phyloP scores from a whole-genome alignment of 768 basidiomycete species.

The Auricularia auricula-judae region DNA sequence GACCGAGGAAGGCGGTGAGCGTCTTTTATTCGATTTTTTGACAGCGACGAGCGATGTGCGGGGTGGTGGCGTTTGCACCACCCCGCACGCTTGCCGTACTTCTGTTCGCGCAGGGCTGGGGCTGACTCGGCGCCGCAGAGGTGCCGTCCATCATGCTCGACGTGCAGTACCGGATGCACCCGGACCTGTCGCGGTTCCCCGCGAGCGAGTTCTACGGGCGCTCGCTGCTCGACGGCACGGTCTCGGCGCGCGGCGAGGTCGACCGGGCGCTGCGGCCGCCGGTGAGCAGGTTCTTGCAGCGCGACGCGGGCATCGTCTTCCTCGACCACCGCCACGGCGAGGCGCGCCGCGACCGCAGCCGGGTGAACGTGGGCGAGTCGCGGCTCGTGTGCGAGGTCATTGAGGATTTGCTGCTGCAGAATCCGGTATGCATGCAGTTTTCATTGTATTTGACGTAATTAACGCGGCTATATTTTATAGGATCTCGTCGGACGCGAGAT shows the following conservation, averaged over 20 bases:
- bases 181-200: constrained; percentile 79
- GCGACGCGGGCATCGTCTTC: constrained; percentile 54
- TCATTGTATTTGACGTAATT: not conserved
- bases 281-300: constrained; percentile 37
- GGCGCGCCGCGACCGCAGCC: constrained; percentile 53
- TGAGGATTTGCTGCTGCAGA: constrained; percentile 68
- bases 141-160: constrained; percentile 90
- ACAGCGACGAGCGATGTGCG: too few relatives aligned
- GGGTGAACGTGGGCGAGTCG: constrained; percentile 69
- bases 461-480: constrained; percentile 16
- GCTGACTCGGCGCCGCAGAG: constrained; percentile 26
- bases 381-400: constrained; percentile 68
- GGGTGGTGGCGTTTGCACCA: too few relatives aligned
- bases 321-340: constrained; percentile 71
- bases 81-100: not conserved
- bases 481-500: constrained; percentile 63
- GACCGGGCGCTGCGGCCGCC: constrained; percentile 49
- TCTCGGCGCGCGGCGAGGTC: constrained; percentile 38
- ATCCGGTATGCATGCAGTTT: constrained; percentile 39
- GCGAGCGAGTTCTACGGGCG: constrained; percentile 71
- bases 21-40: not conserved
- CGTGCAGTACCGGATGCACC: constrained; percentile 95
- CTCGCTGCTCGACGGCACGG: constrained; percentile 64
- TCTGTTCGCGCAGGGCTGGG: not conserved
- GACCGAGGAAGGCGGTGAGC: constrained; percentile 69